Conservation (phyloP, 495 filamentous ascomycete species). For the Trichoderma asperelloides region DNA sequence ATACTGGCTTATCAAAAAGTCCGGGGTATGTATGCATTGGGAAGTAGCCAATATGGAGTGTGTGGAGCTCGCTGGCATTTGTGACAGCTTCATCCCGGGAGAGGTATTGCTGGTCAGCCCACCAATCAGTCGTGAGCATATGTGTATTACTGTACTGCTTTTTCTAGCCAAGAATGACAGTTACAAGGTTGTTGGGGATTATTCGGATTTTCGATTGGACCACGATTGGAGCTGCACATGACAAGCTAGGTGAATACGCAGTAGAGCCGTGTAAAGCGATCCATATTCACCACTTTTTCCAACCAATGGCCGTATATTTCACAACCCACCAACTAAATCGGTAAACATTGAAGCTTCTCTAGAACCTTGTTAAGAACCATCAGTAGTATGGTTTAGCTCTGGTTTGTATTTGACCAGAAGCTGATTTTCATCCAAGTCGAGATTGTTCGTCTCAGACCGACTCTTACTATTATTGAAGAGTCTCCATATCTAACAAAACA, state of each 20-base stretch:
- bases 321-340: too few relatives aligned
- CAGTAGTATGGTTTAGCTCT: background rate
- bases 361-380: background rate
- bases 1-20: background rate
- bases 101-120: background rate
- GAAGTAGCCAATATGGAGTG: background rate
- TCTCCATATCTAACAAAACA: background rate
- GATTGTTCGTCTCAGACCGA: background rate
- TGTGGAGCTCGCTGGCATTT: background rate
- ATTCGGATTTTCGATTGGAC: background rate
- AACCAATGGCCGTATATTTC: background rate
- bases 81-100: background rate
- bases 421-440: too few relatives aligned
- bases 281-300: background rate
- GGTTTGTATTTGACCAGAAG: background rate
- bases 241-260: background rate
- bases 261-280: background rate
- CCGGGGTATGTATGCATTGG: constrained; percentile 5
- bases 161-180: background rate
- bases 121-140: background rate
- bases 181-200: background rate
- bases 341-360: constrained; percentile 1
- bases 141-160: background rate
- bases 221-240: background rate
- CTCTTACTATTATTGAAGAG: background rate